These are phyloP conservation scores for Oryza rufipogon DNA, from an alignment of 176 grass and related monocot genomes.

Conservation along the genomic window DNA sequence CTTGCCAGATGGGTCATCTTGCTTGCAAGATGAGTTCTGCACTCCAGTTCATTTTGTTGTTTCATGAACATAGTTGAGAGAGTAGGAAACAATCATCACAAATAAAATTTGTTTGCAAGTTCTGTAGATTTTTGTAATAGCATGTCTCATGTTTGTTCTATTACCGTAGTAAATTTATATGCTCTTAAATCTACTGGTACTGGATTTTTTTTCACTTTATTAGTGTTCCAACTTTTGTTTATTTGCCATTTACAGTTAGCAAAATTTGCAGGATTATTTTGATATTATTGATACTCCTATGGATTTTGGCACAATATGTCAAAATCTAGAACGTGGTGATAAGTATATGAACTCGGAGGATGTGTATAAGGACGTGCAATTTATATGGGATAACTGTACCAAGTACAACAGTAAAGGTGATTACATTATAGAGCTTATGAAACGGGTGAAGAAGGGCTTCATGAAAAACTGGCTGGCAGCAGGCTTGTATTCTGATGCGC, in stretches of 20 bases:
- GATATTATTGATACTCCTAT: slow-evolving; percentile 96
- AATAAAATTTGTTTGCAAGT: neutral
- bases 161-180: neutral
- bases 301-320: slow-evolving; percentile 97
- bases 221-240: neutral
- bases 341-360: slow-evolving; percentile 95
- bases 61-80: slow-evolving; percentile 16
- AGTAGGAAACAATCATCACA: slow-evolving; percentile 21
- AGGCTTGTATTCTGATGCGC: slow-evolving; percentile 70
- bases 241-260: neutral
- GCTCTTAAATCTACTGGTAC: slow-evolving; percentile 22
- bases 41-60: slow-evolving; percentile 10
- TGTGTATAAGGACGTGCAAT: slow-evolving; percentile 87
- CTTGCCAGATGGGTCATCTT: slow-evolving; percentile 1
- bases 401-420: slow-evolving; percentile 98
- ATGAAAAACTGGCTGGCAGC: slow-evolving; percentile 88
- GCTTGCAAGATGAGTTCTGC: slow-evolving; percentile 14
- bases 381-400: slow-evolving; percentile 93
- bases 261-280: slow-evolving; percentile 82
- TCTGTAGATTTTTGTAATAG: neutral
- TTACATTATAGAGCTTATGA: slow-evolving; percentile 98
- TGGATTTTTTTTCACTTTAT: slow-evolving; percentile 3
- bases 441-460: slow-evolving; percentile 95
- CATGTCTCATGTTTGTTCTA: neutral
- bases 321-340: slow-evolving; percentile 68